Conservation (phyloP, 495 filamentous ascomycete species). For the Penicillium coprophilum region DNA sequence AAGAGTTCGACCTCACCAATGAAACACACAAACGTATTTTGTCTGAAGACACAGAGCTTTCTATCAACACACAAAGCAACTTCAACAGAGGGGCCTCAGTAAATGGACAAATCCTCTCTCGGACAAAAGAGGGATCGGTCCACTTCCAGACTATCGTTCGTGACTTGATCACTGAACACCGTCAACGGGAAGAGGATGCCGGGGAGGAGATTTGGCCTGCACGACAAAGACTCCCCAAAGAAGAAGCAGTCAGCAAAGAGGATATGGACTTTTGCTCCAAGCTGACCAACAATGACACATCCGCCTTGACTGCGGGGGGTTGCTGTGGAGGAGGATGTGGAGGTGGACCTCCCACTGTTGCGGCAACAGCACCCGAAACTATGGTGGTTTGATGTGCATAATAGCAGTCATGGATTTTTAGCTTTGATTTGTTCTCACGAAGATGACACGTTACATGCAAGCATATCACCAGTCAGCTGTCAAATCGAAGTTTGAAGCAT, state of each 20-base stretch:
- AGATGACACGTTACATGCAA: neutral
- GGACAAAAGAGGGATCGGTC: slow-evolving; percentile 45
- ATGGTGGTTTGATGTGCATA: slow-evolving; percentile 17
- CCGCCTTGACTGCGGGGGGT: slow-evolving; percentile 15
- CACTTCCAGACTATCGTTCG: slow-evolving; percentile 48
- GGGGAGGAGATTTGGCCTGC: slow-evolving; percentile 51
- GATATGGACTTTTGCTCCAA: slow-evolving; percentile 44
- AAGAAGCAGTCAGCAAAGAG: slow-evolving; percentile 30
- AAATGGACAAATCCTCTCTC: slow-evolving; percentile 47
- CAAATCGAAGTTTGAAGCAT: neutral
- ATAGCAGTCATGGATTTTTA: neutral
- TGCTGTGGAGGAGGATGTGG: slow-evolving; percentile 29
- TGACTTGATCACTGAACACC: slow-evolving; percentile 40
- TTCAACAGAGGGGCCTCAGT: slow-evolving; percentile 43
- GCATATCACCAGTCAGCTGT: neutral
- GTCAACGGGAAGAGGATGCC: slow-evolving; percentile 39
- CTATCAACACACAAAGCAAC: slow-evolving; percentile 42
- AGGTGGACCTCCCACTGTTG: slow-evolving; percentile 2
- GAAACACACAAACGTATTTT: slow-evolving; percentile 45
- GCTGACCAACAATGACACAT: slow-evolving; percentile 19
- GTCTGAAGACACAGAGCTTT: slow-evolving; percentile 49
- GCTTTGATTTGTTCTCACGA: neutral
- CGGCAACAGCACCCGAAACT: slow-evolving; percentile 18
- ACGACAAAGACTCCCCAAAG: slow-evolving; percentile 35
- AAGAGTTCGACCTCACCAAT: slow-evolving; percentile 44